Evolutionary conservation across 169 alveolate genomes (phyloP), one percentile per base, ranked within the genome.

Genomic region (Toxoplasma gondii): DNA sequence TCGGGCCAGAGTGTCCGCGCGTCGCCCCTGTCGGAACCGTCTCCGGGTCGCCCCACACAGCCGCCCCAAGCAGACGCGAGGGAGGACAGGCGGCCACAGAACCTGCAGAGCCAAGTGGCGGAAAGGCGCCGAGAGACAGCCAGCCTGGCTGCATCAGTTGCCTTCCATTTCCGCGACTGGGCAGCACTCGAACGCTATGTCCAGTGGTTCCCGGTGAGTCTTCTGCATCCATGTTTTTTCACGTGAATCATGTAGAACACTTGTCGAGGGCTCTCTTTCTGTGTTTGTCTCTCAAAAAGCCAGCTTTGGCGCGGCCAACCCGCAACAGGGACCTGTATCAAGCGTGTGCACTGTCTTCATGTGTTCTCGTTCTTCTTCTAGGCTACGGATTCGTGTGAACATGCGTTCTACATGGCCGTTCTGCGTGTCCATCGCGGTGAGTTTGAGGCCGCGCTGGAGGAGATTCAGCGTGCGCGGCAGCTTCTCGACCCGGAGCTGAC

Each of bases 401-500:
- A 97, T 78, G 94, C 95, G 88, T 98, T 98, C 95, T 97, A 97
- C 96, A 86, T 96, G 88, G 97, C 98, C 34, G 96, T 98, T 5
- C 81, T 98, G 17, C 96, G 95, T 45, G 97, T 98, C 36, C 94
- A 97, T 2, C 96, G 96, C 34, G 96, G 94, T 29, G 91, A 97
- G 41, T 97, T 88, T 90, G 95, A 92, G 29, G 97, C 96, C 49
- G 98, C 98, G 22, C 91, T 94, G 58, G 93, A 95, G 88, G 94
- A 86, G 58, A 97, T 98, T 31, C 96, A 95, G 45, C 97, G 95
- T 67, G 97, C 98, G 17, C 96, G 98, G 91, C 98, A 97, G 58
- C 95, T 92, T 24, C 95, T 98, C 87, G 98, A 98, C 87, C 95
- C 98, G 36, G 97, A 97, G 92, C 94, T 98, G 38, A 97, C 98